Base-by-base conservation (phyloP, 2,329 filamentous ascomycete species). In the Claviceps citrina region DNA sequence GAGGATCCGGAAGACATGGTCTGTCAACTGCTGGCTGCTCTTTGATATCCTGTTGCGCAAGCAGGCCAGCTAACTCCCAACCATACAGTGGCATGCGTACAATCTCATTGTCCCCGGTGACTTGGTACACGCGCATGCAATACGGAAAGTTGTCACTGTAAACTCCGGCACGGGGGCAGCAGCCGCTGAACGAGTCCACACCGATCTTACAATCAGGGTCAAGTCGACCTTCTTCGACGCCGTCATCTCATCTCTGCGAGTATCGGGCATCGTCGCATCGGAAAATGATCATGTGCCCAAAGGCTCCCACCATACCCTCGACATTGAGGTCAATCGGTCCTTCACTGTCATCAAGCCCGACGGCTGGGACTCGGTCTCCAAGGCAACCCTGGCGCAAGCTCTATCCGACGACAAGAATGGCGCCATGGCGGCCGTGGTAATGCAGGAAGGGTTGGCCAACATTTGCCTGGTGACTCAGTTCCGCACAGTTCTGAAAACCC, bases 331-430 rank as follows among this genome's bases (percentile, higher is more conserved):
- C 43, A 78, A 91, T 52, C 73, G 87, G 31, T 79, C 86, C 38
- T 96, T 96, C 51, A 89, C 83, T 6, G 59, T 98, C 7, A 81
- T 86, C 63, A 96, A 96, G 62, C 72, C 73, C 30, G 79, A 60
- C 40, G 61, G 86, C 31, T 98, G 91, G 91, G 91, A 98, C 59
- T 87, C 81, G 49, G 78, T 98, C 9, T 84, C 87, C 3, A 65
- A 81, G 36, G 78, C 83, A 43, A 80, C 83, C 34, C 70, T 98
- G 9, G 68, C 73, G 42, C 84, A 94, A 56, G 81, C 86, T 1
- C 70, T 89, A 12, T 78, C 84, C 50, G 76, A 83, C 49, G 80
- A 84, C 47, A 78, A 80, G 52, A 78, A 82, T 45, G 86, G 85
- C 1, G 81, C 89, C 45, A 71, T 93, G 15, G 84, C 86, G 41